These are phyloP conservation scores for Salvia hispanica DNA, from an alignment of 257 asterid genomes.

Conservation along the genomic window DNA sequence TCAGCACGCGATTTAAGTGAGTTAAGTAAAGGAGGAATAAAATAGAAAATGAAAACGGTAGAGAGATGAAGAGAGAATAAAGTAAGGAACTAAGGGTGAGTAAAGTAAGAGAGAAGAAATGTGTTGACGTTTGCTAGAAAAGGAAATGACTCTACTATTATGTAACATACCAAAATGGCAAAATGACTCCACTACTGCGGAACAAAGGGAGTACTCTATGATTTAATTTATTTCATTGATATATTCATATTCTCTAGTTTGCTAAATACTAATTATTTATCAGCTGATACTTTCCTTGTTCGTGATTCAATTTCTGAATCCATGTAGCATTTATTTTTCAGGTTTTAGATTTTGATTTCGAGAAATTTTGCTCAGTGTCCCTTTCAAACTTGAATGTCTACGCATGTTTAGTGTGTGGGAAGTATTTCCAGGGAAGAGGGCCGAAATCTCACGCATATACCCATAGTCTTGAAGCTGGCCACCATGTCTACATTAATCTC, in stretches of 20 bases:
- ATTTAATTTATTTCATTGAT: neutral
- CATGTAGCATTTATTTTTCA: constrained; percentile 31
- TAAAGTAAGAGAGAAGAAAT: too few relatives aligned
- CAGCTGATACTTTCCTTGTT: neutral
- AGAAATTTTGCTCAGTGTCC: constrained; percentile 93
- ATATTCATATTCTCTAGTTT: neutral
- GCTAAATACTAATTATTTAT: neutral
- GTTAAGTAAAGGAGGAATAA: too few relatives aligned
- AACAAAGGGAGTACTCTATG: neutral
- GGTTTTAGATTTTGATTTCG: constrained; percentile 98
- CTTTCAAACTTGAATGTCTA: constrained; percentile 93
- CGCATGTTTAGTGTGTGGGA: constrained; percentile 97
- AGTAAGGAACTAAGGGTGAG: too few relatives aligned
- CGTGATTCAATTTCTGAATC: constrained; percentile 13
- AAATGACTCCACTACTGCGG: too few relatives aligned
- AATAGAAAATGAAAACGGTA: too few relatives aligned
- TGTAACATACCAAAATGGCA: too few relatives aligned
- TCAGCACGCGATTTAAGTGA: too few relatives aligned
- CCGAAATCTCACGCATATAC: constrained; percentile 94
- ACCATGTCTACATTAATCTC: constrained; percentile 94
- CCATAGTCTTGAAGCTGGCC: constrained; percentile 97
- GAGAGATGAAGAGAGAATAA: too few relatives aligned
- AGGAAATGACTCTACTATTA: too few relatives aligned
- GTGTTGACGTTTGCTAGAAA: too few relatives aligned
- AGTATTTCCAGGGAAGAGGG: constrained; percentile 97